Evolutionary conservation across 306 rosid genomes (phyloP), one percentile per base, ranked within the genome.

Genomic region (Sophora flavescens): DNA sequence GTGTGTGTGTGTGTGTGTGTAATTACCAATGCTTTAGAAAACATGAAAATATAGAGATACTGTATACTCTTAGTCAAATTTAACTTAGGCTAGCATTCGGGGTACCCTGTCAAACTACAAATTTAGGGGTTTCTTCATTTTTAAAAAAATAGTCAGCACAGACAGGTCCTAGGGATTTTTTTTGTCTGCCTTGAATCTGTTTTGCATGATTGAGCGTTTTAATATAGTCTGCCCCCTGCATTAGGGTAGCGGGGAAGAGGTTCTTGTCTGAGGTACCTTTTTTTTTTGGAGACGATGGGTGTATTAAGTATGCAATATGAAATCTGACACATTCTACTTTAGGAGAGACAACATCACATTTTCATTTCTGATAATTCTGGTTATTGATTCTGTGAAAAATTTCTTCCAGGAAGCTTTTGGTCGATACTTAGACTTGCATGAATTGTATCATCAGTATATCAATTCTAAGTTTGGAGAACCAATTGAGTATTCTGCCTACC

Each of bases 391-490:
- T n/a, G 76, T 70, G 59, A n/a, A 16, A 36, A 12, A 54, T 77
- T 81, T 54, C 30, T 83, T 88, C 63, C 86, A 94, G 98, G 98
- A 95, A 92, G 93, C 96, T 62, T 68, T 67, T 61, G 98, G 98
- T 74, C 88, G 96, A 54, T 92, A 95, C 84, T 82, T 95, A 22
- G 98, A 95, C 84, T 15, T 95, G 91, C 96, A 95, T 72, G 98
- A 89, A 65, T 66, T 95, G 56, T 92, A 89, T 78, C 68, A 95
- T 72, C 91, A 81, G 70, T 95, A 82, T 78, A 77, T 90, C 77
- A 95, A 95, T 90, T 92, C 97, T 10, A 95, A 92, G 77, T 95
- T 95, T 83, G 98, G 98, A 28, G 92, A 95, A 80, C 92, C 96
- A n/a, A 83, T 89, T 2, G 98, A 95, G 81, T 95, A 95, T 79